Percentiles rank a stretch among this genome's conserved stretches.
Conservation (phyloP, 2,329 filamentous ascomycete species). For the Endothia cerciana region DNA sequence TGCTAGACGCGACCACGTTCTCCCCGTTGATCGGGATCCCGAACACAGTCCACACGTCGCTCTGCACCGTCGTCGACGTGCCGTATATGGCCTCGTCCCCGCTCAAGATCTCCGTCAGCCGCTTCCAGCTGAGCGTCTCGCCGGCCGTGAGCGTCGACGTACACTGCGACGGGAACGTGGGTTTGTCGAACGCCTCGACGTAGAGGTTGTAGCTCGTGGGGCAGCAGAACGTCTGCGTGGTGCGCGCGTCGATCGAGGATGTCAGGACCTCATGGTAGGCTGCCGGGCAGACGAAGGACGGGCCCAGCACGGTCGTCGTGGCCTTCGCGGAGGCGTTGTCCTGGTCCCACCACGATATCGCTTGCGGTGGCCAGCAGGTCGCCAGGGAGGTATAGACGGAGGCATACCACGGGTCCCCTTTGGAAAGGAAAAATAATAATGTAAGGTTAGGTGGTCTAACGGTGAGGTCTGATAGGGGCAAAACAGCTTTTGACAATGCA, state of each 20-base stretch:
- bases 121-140: neutral
- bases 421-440: neutral
- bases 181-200: slow-evolving; percentile 2
- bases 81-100: neutral
- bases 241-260: slow-evolving; percentile 4
- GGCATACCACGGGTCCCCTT: slow-evolving; percentile 22
- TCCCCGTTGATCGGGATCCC: slow-evolving; percentile 18
- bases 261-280: slow-evolving; percentile 14
- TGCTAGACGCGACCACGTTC: slow-evolving; percentile 15
- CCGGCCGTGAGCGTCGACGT: slow-evolving; percentile 13
- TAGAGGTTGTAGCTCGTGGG: slow-evolving; percentile 20
- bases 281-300: slow-evolving; percentile 13
- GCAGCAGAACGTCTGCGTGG: slow-evolving; percentile 20
- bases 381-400: slow-evolving; percentile 2
- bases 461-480: no score
- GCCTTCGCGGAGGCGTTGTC: neutral
- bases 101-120: neutral
- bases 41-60: neutral
- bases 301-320: neutral
- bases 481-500: neutral
- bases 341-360: slow-evolving; percentile 23
- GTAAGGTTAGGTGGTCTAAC: no score
- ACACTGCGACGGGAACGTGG: slow-evolving; percentile 20
- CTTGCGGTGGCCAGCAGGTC: slow-evolving; percentile 26
- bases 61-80: neutral